phyloP scores from a whole-genome alignment of 306 rosid genomes.

The Hippophae tibetana region DNA sequence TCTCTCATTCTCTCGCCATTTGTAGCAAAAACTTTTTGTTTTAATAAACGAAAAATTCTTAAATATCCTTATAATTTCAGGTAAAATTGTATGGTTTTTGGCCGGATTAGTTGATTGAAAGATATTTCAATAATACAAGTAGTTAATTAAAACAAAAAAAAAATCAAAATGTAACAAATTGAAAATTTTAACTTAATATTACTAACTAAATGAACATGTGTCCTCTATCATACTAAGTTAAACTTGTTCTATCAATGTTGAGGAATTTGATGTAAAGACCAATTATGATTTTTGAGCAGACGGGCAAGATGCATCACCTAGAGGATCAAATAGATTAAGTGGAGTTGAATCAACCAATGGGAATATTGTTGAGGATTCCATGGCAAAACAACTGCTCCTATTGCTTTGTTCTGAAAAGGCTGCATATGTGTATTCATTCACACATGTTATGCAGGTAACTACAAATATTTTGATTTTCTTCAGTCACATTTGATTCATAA shows the following conservation, averaged over 20 bases:
- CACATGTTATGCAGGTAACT: conserved; percentile 59
- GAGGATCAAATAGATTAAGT: conserved; percentile 26
- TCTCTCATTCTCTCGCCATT: too few species aligned
- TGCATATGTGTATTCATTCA: conserved; percentile 62
- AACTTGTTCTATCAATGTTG: conserved; percentile 12
- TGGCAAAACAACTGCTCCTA: conserved; percentile 39
- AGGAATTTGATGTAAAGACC: conserved; percentile 13
- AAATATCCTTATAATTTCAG: too few species aligned
- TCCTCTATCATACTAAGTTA: background rate
- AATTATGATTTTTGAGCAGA: conserved; percentile 24
- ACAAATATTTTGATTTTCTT: conserved; percentile 4
- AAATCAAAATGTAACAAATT: too few species aligned
- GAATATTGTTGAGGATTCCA: conserved; percentile 28
- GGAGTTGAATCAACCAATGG: conserved; percentile 31
- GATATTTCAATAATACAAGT: too few species aligned
- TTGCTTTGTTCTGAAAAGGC: conserved; percentile 85
- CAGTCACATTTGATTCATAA: conserved; percentile 4
- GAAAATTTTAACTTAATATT: too few species aligned
- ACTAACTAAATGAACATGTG: too few species aligned
- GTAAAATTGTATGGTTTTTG: too few species aligned
- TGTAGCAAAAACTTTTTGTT: too few species aligned
- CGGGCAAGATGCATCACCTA: conserved; percentile 32
- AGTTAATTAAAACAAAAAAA: too few species aligned
- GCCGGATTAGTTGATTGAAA: too few species aligned
- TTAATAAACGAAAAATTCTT: too few species aligned